Evolutionary conservation across 495 filamentous ascomycete genomes (phyloP), one percentile per base, ranked within the genome.

Genomic region (Penicillium crystallinum): DNA sequence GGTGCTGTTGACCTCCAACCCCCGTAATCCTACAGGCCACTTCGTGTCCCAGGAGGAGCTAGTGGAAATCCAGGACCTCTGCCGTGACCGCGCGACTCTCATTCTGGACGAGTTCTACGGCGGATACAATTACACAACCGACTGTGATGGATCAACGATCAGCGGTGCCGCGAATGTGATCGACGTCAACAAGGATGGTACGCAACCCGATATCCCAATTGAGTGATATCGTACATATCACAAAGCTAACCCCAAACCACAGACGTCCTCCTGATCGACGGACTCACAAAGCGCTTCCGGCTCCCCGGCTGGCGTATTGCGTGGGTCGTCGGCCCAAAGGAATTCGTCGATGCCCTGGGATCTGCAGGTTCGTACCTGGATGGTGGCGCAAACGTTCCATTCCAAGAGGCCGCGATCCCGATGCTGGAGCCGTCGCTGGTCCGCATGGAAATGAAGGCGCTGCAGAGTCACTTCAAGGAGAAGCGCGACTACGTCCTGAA

Each of bases 71-170:
- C 89, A 97, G 71, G 86, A 95, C 58, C 86, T 96, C 59, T 95
- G 89, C 76, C 84, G 90, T 55, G 89, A 89, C 62, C 85, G 89
- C 25, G 90, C 89, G 10, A 96, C 91, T 1, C 75, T 97, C 44
- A 90, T 97, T 51, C 87, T 91, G 71, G 92, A 97, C 61, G 92
- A 97, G 73, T 97, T 97, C 78, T 97, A 97, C 70, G 85, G 89
- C 40, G 90, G 90, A 21, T 95, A 95, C 74, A 96, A 95, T 72
- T 96, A 95, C 73, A 93, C 90, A 15, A 87, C 82, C 50, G 74
- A 88, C 69, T 97, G 92, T 66, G 90, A 97, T 57, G 92, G 92
- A 34, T 78, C 81, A 11, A 91, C 90, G 11, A 88, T 97, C 67
- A 89, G 83, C 56, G 85, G 90, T 29, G 91, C 92, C 0, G 86